Percentiles rank a stretch among this genome's conserved stretches.
These are phyloP conservation scores for Pulicaria dysenterica DNA, from an alignment of 129 eudicot species.

Conservation along the genomic window DNA sequence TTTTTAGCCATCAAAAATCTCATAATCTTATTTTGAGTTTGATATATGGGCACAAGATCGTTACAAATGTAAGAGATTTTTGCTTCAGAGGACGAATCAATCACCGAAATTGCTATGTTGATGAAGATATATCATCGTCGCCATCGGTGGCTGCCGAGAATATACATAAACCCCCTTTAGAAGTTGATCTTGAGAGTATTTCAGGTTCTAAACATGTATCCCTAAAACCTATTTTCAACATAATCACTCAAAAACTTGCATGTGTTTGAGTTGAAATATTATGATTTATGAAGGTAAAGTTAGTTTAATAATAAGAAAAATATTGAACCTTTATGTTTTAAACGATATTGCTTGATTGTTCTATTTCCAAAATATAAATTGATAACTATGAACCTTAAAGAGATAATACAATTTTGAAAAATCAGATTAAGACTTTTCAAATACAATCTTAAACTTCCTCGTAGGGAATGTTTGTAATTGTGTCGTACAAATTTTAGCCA, in stretches of 20 bases:
- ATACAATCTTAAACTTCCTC: no score
- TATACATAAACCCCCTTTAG: conserved; percentile 70
- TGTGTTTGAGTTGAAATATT: not conserved
- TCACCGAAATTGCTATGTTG: conserved; percentile 32
- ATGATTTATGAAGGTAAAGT: not conserved
- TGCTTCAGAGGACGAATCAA: conserved; percentile 28
- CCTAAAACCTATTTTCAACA: not conserved
- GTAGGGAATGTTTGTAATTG: no score
- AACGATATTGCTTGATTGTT: no score
- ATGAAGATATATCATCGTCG: conserved; percentile 28
- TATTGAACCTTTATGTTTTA: not conserved
- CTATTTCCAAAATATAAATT: no score
- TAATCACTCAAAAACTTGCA: conserved; percentile 9
- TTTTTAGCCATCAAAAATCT: conserved; percentile 20
- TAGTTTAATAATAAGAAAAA: not conserved
- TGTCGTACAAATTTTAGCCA: no score
- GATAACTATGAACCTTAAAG: no score
- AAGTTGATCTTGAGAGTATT: conserved; percentile 67
- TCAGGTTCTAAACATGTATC: conserved; percentile 48
- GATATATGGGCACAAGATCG: conserved; percentile 32
- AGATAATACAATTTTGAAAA: no score
- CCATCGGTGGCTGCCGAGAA: conserved; percentile 19
- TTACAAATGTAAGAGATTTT: conserved; percentile 20
- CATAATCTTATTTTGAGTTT: conserved; percentile 24
- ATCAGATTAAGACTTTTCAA: no score